Percentiles rank a stretch among this genome's conserved stretches.
Evolutionary conservation across 2,329 filamentous ascomycete species (phyloP).

Genomic region (Monascus ruber): DNA sequence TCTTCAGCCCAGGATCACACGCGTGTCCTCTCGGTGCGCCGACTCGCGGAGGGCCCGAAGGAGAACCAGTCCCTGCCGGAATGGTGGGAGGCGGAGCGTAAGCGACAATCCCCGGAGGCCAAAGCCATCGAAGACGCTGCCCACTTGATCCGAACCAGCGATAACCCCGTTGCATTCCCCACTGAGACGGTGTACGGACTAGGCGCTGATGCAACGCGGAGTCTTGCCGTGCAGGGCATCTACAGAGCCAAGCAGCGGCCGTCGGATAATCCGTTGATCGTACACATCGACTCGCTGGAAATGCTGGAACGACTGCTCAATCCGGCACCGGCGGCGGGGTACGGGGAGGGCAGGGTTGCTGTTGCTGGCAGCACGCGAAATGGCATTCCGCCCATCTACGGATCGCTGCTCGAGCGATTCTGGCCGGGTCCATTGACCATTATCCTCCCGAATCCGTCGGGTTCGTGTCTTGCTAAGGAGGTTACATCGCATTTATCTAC

Average conservation of each 20-base stretch:
- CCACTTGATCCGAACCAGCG: slow-evolving; percentile 49
- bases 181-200: slow-evolving; percentile 97
- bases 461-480: slow-evolving; percentile 68
- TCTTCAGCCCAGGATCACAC: slow-evolving; percentile 12
- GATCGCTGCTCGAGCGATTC: slow-evolving; percentile 64
- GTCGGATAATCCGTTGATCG: slow-evolving; percentile 88
- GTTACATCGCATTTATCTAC: slow-evolving; percentile 77
- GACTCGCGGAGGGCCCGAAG: slow-evolving; percentile 22
- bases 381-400: slow-evolving; percentile 62
- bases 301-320: slow-evolving; percentile 59
- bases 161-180: slow-evolving; percentile 81
- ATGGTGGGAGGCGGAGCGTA: slow-evolving; percentile 29
- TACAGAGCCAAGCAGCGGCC: slow-evolving; percentile 83
- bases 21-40: slow-evolving; percentile 27
- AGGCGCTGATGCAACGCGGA: slow-evolving; percentile 88
- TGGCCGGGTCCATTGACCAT: slow-evolving; percentile 95
- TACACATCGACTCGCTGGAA: slow-evolving; percentile 71
- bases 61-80: slow-evolving; percentile 22
- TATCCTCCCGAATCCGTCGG: slow-evolving; percentile 62
- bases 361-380: slow-evolving; percentile 19
- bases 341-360: neutral
- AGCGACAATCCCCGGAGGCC: slow-evolving; percentile 33
- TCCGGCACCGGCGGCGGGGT: slow-evolving; percentile 10
- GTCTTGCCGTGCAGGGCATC: slow-evolving; percentile 75
- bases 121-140: slow-evolving; percentile 54